These are phyloP conservation scores for Fusarium musae DNA, from an alignment of 2,329 filamentous ascomycete genomes.

Conservation along the genomic window DNA sequence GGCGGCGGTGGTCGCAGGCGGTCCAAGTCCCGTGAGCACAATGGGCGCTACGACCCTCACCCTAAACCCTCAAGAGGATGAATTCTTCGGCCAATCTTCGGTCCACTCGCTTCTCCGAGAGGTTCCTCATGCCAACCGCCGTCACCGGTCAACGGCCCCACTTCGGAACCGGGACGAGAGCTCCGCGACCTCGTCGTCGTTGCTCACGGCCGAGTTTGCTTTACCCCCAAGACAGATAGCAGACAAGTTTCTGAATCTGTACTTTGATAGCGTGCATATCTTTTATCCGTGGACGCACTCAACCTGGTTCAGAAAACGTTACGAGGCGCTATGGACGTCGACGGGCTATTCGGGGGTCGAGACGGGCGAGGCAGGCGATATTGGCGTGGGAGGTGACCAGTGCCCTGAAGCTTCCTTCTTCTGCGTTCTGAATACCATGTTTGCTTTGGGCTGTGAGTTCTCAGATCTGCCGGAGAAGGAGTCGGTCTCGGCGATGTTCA, in stretches of 20 bases:
- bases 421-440: background rate
- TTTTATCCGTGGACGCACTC: constrained; percentile 12
- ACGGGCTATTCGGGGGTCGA: background rate
- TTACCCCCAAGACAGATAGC: background rate
- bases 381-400: background rate
- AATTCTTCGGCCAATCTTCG: background rate
- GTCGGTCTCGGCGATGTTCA: background rate
- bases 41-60: constrained; percentile 7
- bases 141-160: background rate
- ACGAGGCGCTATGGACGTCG: background rate
- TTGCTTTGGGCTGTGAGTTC: background rate
- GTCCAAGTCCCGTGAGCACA: constrained; percentile 7
- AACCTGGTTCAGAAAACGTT: background rate
- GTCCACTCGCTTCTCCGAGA: constrained; percentile 8
- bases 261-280: background rate
- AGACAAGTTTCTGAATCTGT: background rate
- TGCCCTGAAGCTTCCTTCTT: background rate
- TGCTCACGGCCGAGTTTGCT: background rate
- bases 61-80: background rate
- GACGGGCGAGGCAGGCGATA: fast-evolving
- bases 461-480: background rate
- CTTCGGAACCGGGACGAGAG: background rate
- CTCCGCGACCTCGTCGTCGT: fast-evolving
- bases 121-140: background rate
- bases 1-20: too few relatives aligned